A percentile compares a stretch with the other conserved stretches of the same genome.
phyloP scores from a whole-genome alignment of 2,329 filamentous ascomycete genomes.

The Dactylellina parvicollis region DNA sequence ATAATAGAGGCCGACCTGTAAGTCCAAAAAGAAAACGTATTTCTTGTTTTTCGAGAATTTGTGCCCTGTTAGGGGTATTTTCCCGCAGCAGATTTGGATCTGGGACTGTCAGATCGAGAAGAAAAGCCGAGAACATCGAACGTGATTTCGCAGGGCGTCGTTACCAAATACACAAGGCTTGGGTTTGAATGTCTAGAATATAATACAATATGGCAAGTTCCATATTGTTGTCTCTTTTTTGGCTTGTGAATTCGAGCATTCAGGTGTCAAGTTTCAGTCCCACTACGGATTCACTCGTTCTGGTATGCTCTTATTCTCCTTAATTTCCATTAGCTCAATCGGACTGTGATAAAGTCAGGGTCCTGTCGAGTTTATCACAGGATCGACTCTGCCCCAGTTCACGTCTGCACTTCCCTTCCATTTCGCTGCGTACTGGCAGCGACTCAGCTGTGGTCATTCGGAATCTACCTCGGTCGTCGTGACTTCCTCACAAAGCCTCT shows the following conservation, averaged over 20 bases:
- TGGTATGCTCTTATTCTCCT: slow-evolving; percentile 27
- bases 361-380: slow-evolving; percentile 27
- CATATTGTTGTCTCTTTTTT: neutral
- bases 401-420: slow-evolving; percentile 19
- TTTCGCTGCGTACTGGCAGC: neutral
- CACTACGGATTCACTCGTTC: slow-evolving; percentile 9
- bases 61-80: slow-evolving; percentile 11
- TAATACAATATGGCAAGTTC: neutral
- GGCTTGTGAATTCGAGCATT: slow-evolving; percentile 18
- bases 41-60: no score
- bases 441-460: neutral
- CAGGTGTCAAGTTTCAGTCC: slow-evolving; percentile 9
- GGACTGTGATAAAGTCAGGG: slow-evolving; percentile 17
- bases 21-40: no score
- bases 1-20: neutral
- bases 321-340: slow-evolving; percentile 33
- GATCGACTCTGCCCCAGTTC: slow-evolving; percentile 7
- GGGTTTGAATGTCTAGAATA: neutral
- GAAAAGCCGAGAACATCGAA: neutral
- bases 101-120: neutral
- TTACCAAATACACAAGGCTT: neutral
- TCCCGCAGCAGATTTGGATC: neutral
- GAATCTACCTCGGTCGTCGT: slow-evolving; percentile 13
- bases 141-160: neutral
- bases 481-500: neutral